Evolutionary conservation across 2,329 filamentous ascomycete species (phyloP).

Genomic region (Hirsutella minnesotensis): DNA sequence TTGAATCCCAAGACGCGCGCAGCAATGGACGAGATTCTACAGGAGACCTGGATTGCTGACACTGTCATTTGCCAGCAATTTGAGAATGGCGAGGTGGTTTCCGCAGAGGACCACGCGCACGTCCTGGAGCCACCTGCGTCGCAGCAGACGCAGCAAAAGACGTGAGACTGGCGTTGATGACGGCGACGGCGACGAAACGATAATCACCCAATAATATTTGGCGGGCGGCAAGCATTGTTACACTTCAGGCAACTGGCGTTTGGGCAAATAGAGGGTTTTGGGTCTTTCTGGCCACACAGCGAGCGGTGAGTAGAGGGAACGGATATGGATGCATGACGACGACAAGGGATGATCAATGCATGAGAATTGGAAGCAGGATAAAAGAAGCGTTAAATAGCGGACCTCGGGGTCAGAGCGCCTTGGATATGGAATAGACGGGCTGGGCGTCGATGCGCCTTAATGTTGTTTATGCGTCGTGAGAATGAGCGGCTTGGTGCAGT

Average conservation of each 20-base stretch:
- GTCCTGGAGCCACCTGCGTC: conserved; percentile 62
- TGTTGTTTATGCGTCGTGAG: too few species aligned
- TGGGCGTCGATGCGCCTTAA: too few species aligned
- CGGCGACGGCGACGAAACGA: not conserved
- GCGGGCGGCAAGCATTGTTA: too few species aligned
- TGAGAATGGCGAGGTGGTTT: conserved; percentile 55
- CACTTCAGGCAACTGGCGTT: not conserved
- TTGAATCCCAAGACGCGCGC: conserved; percentile 75
- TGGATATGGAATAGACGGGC: not conserved
- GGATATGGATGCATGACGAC: not conserved
- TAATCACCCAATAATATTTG: not conserved
- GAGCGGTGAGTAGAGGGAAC: not conserved
- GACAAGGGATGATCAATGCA: not conserved
- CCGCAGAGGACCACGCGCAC: conserved; percentile 69
- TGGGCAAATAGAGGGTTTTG: not conserved
- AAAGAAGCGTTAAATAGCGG: not conserved
- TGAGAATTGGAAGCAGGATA: not conserved
- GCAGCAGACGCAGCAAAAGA: conserved; percentile 16
- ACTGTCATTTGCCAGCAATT: conserved; percentile 76
- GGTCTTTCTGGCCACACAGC: not conserved
- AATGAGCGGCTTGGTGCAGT: too few species aligned
- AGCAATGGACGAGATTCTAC: conserved; percentile 72
- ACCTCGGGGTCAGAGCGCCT: not conserved
- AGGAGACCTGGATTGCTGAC: conserved; percentile 81
- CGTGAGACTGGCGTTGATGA: not conserved